Evolutionary conservation across 331 rosid genomes (phyloP).

Genomic region (Erythrophleum ivorense): DNA sequence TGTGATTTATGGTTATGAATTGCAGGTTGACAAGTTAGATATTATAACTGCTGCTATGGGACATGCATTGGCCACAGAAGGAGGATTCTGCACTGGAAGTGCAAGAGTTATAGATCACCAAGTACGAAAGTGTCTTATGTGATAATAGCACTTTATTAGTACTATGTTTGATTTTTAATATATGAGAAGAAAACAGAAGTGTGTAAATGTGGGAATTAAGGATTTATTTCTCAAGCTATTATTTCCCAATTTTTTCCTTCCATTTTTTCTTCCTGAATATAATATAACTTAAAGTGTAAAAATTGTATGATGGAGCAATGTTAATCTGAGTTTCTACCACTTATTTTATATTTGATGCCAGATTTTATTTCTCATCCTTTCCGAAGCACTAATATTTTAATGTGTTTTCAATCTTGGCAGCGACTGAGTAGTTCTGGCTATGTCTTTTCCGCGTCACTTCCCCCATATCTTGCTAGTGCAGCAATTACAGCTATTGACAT

Average conservation of each 20-base stretch:
- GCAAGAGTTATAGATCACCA: slow-evolving; percentile 96
- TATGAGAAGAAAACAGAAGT: not conserved
- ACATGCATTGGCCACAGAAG: slow-evolving; percentile 94
- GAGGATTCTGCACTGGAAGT: slow-evolving; percentile 99
- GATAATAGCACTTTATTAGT: slow-evolving; percentile 28
- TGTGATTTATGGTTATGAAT: slow-evolving; percentile 45
- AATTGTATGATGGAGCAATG: slow-evolving; percentile 33
- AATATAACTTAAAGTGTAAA: not conserved
- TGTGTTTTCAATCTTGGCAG: slow-evolving; percentile 56
- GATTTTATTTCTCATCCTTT: slow-evolving; percentile 20
- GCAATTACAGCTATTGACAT: slow-evolving; percentile 89
- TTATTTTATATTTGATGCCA: slow-evolving; percentile 29
- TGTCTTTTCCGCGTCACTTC: slow-evolving; percentile 96
- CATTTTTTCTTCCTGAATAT: slow-evolving; percentile 18
- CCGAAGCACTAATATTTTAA: slow-evolving; percentile 40
- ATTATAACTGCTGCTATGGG: slow-evolving; percentile 98
- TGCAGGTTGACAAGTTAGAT: slow-evolving; percentile 89
- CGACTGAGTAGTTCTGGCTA: slow-evolving; percentile 97
- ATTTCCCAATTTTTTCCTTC: not conserved
- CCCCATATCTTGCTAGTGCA: slow-evolving; percentile 95
- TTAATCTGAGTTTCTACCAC: slow-evolving; percentile 12
- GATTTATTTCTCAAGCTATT: slow-evolving; percentile 23
- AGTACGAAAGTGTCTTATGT: slow-evolving; percentile 53
- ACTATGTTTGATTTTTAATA: slow-evolving; percentile 9
- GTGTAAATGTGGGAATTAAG: slow-evolving; percentile 18